Evolutionary conservation across 2,329 filamentous ascomycete species (phyloP), one percentile per base, ranked within the genome.

Genomic region (Neofusicoccum sp.): DNA sequence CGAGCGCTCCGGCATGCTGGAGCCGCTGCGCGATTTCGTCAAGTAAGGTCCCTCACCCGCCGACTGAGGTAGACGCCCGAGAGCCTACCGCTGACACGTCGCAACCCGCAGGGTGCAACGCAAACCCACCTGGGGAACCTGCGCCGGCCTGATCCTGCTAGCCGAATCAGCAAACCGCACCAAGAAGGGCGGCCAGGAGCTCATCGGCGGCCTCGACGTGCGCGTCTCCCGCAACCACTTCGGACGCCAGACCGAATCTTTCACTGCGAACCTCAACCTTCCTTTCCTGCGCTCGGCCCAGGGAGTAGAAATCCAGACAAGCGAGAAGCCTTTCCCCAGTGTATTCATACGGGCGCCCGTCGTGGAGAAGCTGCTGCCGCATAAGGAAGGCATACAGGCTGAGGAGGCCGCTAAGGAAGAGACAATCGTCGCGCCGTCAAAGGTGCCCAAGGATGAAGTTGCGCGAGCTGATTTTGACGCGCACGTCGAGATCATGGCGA

Each of bases 341-440:
- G 90, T 98, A 36, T 99, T 99, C 76, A 99, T 99, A 71, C 86
- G 95, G 7, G 95, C 95, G 0, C 95, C 95, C 0, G 89, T 98
- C 0, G 94, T 99, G 1, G 93, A 98, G 75, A 89, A 89, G 72
- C 79, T 98, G 1, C 77, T 97, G 31, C 84, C 79, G 5, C 77
- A 80, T 39, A 71, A 72, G 56, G 71, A 78, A 12, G 83, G 83
- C 2, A 76, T 83, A n/a, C 85, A 87, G 68, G 71, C 72, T 2
- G 80, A 76, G 37, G 83, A 87, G 68, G 75, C 77, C 14, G 67
- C 72, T 41, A 71, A 74, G 41, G 79, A 82, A 1, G 81, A 81
- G 33, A 86, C 82, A 0, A 76, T 89, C 4, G 81, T 86, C 50
- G 87, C 87, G 28, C 86, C 87, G 5, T 81, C 83, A 4, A 80